Percentiles rank a stretch among this genome's conserved stretches.
Conservation (phyloP, 2,329 filamentous ascomycete species). For the Arthrocladium fulminans region DNA sequence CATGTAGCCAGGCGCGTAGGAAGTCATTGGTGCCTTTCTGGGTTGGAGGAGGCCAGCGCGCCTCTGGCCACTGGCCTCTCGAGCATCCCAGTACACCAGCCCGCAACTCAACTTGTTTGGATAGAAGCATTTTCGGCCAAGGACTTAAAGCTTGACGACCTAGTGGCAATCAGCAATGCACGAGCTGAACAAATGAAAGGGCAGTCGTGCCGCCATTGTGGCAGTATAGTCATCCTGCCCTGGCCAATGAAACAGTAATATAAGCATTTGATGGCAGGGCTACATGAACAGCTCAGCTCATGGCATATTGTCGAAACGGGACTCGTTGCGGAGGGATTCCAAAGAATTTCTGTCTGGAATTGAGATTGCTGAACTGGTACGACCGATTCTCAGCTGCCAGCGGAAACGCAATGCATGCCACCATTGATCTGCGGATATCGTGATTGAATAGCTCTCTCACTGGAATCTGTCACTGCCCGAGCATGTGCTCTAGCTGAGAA, state of each 20-base stretch:
- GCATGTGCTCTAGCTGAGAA: background rate
- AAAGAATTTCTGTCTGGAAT: slow-evolving; percentile 1
- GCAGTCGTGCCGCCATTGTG: background rate
- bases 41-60: too few species aligned
- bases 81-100: too few species aligned
- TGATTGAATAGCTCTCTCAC: background rate
- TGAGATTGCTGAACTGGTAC: background rate
- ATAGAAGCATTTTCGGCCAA: too few species aligned
- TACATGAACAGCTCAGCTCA: background rate
- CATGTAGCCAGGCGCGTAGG: too few species aligned
- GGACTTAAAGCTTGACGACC: too few species aligned
- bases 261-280: background rate
- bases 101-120: too few species aligned
- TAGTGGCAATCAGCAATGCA: too few species aligned
- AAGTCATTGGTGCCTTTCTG: too few species aligned
- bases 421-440: background rate
- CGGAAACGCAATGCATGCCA: slow-evolving; percentile 1
- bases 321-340: background rate
- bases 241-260: background rate
- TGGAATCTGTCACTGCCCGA: background rate
- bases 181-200: too few species aligned
- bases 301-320: background rate
- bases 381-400: background rate
- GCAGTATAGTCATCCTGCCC: slow-evolving; percentile 1
- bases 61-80: too few species aligned